phyloP scores from a whole-genome alignment of 108 stramenopile species.

The Mayamaea pseudoterrestris region DNA sequence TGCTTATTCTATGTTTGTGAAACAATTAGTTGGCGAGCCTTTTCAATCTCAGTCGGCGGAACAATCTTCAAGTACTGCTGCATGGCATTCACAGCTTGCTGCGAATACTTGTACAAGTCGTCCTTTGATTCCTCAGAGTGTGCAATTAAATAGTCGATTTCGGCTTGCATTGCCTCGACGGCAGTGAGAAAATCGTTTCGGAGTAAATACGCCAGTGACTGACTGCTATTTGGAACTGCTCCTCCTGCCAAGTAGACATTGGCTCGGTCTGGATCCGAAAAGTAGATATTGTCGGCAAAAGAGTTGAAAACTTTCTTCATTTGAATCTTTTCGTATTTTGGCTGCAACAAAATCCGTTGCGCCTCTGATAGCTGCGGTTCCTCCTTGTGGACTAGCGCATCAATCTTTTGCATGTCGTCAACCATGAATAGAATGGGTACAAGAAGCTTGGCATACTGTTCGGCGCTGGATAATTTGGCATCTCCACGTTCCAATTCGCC shows the following conservation, averaged over 20 bases:
- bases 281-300: slow-evolving; percentile 82
- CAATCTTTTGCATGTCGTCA: slow-evolving; percentile 26
- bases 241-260: slow-evolving; percentile 77
- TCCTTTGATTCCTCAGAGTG: slow-evolving; percentile 25
- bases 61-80: slow-evolving; percentile 52
- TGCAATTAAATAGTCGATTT: slow-evolving; percentile 44
- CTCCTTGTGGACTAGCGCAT: slow-evolving; percentile 19
- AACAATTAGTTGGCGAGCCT: slow-evolving; percentile 15
- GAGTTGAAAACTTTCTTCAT: slow-evolving; percentile 79
- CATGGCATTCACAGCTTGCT: slow-evolving; percentile 37
- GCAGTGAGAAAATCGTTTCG: slow-evolving; percentile 73
- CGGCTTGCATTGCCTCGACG: slow-evolving; percentile 59
- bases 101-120: slow-evolving; percentile 25
- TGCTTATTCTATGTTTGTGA: not conserved
- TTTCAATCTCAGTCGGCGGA: slow-evolving; percentile 50
- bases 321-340: slow-evolving; percentile 40
- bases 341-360: slow-evolving; percentile 26
- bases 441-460: slow-evolving; percentile 41
- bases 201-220: slow-evolving; percentile 60
- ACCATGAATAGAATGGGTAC: slow-evolving; percentile 62
- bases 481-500: slow-evolving; percentile 46
- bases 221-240: slow-evolving; percentile 52
- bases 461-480: slow-evolving; percentile 23
- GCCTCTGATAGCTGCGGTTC: slow-evolving; percentile 16
- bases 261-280: slow-evolving; percentile 70